Evolutionary conservation across 805 yeast species (phyloP).

Genomic region (Maudiozyma pseudohumilis): DNA sequence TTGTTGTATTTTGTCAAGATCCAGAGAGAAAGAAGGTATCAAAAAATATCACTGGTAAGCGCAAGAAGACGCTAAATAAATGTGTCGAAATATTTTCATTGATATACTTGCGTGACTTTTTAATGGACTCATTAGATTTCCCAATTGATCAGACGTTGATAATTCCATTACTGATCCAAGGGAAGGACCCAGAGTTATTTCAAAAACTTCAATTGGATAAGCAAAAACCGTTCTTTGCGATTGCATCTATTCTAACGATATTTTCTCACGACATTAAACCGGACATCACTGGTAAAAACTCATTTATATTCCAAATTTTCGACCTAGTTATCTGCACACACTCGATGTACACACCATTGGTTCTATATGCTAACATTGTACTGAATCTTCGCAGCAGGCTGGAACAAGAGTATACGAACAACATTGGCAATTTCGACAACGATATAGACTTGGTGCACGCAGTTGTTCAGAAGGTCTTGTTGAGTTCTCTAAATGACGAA

Average conservation of each 20-base stretch:
- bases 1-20: slow-evolving; percentile 37
- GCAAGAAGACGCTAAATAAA: slow-evolving; percentile 23
- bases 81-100: slow-evolving; percentile 50
- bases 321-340: slow-evolving; percentile 53
- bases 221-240: slow-evolving; percentile 53
- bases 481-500: slow-evolving; percentile 8
- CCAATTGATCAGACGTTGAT: slow-evolving; percentile 56
- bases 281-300: not conserved
- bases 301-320: slow-evolving; percentile 50
- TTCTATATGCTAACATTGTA: slow-evolving; percentile 52
- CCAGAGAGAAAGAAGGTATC: slow-evolving; percentile 12
- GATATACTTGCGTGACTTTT: slow-evolving; percentile 67
- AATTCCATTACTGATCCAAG: slow-evolving; percentile 51
- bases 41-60: slow-evolving; percentile 6
- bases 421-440: slow-evolving; percentile 22
- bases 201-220: slow-evolving; percentile 28
- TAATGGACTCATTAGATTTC: slow-evolving; percentile 61
- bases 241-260: slow-evolving; percentile 69
- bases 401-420: slow-evolving; percentile 20
- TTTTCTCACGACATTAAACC: slow-evolving; percentile 59
- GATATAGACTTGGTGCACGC: slow-evolving; percentile 31
- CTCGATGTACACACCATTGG: slow-evolving; percentile 45
- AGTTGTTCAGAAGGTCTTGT: slow-evolving; percentile 33
- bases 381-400: slow-evolving; percentile 37
- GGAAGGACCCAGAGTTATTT: slow-evolving; percentile 38